These are phyloP conservation scores for Sequoia sempervirens DNA, from an alignment of 75 land plant genomes.

Conservation along the genomic window DNA sequence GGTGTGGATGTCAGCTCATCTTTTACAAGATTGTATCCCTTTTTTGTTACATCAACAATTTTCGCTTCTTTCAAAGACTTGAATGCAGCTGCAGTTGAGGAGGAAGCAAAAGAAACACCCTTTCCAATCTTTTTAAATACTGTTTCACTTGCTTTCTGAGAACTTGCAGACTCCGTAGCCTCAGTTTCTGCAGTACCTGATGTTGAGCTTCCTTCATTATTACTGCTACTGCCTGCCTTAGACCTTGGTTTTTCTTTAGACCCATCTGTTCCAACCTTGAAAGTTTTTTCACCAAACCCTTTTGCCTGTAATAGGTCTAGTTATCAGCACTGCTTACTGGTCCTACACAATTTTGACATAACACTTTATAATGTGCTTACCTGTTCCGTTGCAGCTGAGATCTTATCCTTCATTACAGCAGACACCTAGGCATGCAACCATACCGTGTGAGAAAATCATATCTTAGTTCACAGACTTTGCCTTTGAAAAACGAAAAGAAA, in stretches of 20 bases:
- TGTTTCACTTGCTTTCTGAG: constrained; percentile 18
- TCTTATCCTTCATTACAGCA: constrained; percentile 60
- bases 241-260: constrained; percentile 14
- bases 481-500: not conserved
- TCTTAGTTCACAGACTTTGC: not conserved
- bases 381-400: constrained; percentile 68
- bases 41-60: constrained; percentile 57
- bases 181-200: constrained; percentile 18
- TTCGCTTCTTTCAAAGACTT: constrained; percentile 52
- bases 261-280: not conserved
- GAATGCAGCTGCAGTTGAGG: constrained; percentile 30
- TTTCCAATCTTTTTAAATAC: constrained; percentile 37
- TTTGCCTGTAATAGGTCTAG: not conserved
- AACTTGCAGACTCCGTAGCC: constrained; percentile 17
- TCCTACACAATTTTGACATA: not conserved
- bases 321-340: not conserved
- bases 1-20: constrained; percentile 68
- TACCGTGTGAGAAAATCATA: not conserved
- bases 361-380: constrained; percentile 15
- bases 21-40: constrained; percentile 62
- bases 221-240: not conserved
- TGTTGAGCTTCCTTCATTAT: constrained; percentile 10
- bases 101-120: constrained; percentile 26
- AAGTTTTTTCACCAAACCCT: constrained; percentile 6
- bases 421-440: constrained; percentile 35